These are phyloP conservation scores for Saccharum hybrid DNA, from an alignment of 202 grass and related monocot genomes.

Conservation along the genomic window DNA sequence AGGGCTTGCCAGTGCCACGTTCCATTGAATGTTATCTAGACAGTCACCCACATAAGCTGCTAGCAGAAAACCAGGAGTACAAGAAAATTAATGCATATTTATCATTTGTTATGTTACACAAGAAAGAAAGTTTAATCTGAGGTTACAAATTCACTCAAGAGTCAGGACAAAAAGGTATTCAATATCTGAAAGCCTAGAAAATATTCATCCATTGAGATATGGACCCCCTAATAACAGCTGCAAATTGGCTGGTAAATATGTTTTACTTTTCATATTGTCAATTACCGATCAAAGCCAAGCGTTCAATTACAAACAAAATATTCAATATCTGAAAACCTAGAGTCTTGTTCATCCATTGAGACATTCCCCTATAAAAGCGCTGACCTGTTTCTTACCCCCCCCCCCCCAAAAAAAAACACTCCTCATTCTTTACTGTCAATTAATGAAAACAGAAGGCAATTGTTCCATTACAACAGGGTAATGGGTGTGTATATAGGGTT, in stretches of 20 bases:
- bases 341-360: too few species aligned
- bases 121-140: slow-evolving; percentile 16
- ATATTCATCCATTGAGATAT: slow-evolving; percentile 22
- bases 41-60: slow-evolving; percentile 18
- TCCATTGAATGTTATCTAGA: slow-evolving; percentile 26
- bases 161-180: neutral
- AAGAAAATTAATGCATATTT: slow-evolving; percentile 22
- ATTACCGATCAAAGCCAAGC: neutral
- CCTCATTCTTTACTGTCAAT: too few species aligned
- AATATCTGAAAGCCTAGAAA: slow-evolving; percentile 32
- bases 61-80: slow-evolving; percentile 2
- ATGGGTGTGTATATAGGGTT: too few species aligned
- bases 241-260: neutral
- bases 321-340: too few species aligned
- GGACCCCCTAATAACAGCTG: slow-evolving; percentile 12
- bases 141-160: slow-evolving; percentile 1
- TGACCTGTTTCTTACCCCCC: too few species aligned
- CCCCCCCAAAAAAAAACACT: too few species aligned
- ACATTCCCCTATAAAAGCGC: too few species aligned
- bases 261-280: neutral
- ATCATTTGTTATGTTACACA: neutral
- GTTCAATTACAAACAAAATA: too few species aligned
- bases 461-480: too few species aligned
- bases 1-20: neutral
- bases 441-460: too few species aligned